Percentiles rank a stretch among this genome's conserved stretches.
These are phyloP conservation scores for Backusella tuberculispora DNA, from an alignment of 192 early-diverging fungal genomes.

Conservation along the genomic window DNA sequence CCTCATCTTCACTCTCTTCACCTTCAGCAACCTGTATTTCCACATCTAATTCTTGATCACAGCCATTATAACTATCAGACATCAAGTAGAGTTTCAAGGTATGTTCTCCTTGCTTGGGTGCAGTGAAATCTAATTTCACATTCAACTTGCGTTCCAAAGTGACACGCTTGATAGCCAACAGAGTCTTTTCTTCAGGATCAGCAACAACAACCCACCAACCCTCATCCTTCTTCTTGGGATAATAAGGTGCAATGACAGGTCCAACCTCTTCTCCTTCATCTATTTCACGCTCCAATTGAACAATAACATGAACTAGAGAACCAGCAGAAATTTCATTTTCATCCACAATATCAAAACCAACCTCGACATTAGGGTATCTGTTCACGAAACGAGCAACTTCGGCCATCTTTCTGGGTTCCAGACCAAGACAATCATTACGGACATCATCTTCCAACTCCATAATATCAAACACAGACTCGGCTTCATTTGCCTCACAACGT, in stretches of 20 bases:
- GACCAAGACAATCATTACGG: conserved; percentile 64
- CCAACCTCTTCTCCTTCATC: conserved; percentile 70
- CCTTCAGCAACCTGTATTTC: conserved; percentile 61
- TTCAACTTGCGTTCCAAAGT: conserved; percentile 60
- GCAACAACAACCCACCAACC: conserved; percentile 98
- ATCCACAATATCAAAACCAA: conserved; percentile 70
- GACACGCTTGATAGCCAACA: conserved; percentile 91
- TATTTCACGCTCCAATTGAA: conserved; percentile 86
- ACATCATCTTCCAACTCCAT: conserved; percentile 93
- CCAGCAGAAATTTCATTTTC: conserved; percentile 66
- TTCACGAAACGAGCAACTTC: conserved; percentile 90
- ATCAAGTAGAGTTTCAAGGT: conserved; percentile 85
- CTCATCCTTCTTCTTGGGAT: conserved; percentile 88
- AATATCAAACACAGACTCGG: conserved; percentile 91
- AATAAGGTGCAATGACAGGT: conserved; percentile 91
- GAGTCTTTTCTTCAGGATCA: conserved; percentile 72
- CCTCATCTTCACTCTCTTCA: conserved; percentile 58
- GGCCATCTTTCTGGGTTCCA: conserved; percentile 67
- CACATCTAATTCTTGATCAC: conserved; percentile 93
- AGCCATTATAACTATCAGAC: conserved; percentile 93
- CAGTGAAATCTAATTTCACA: conserved; percentile 82
- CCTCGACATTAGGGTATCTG: conserved; percentile 91
- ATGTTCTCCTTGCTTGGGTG: conserved; percentile 61
- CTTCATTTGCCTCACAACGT: conserved; percentile 66
- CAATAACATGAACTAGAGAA: conserved; percentile 63